Percentiles rank a stretch among this genome's conserved stretches.
Evolutionary conservation across 306 rosid species (phyloP).

Genomic region (Ziziphus jujuba): DNA sequence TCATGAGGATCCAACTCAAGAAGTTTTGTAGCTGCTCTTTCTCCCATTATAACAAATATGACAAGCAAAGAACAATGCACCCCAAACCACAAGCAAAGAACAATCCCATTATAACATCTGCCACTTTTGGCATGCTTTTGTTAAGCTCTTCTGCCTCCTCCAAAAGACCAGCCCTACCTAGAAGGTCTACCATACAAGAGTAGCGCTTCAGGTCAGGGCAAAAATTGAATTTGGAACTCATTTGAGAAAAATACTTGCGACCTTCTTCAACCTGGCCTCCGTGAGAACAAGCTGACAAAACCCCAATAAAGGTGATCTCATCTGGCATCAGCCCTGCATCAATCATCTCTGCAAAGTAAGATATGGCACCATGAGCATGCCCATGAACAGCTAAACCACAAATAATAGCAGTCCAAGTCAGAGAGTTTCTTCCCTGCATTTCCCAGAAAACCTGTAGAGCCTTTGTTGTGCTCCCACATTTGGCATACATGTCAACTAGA

Average conservation of each 20-base stretch:
- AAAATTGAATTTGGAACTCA: conserved; percentile 46
- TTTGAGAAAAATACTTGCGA: conserved; percentile 55
- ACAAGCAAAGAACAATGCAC: conserved; percentile 79
- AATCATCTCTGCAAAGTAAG: conserved; percentile 67
- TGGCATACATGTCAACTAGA: conserved; percentile 80
- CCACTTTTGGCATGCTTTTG: conserved; percentile 54
- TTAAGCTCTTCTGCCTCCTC: conserved; percentile 73
- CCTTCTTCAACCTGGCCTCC: conserved; percentile 85
- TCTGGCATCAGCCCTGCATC: conserved; percentile 61
- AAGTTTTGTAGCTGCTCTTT: conserved; percentile 67
- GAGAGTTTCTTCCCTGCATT: conserved; percentile 61
- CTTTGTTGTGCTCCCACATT: conserved; percentile 72
- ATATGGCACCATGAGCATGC: conserved; percentile 52
- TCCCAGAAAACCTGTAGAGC: conserved; percentile 67
- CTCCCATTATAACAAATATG: conserved; percentile 60
- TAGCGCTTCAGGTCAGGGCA: conserved; percentile 64
- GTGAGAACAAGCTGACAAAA: conserved; percentile 83
- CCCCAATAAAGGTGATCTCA: conserved; percentile 80
- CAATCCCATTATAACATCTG: conserved; percentile 78
- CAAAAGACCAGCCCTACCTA: conserved; percentile 78
- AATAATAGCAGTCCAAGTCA: conserved; percentile 88
- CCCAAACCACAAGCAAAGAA: conserved; percentile 76
- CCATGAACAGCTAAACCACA: conserved; percentile 79
- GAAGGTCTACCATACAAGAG: conserved; percentile 86
- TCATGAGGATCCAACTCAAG: conserved; percentile 75